Evolutionary conservation across 768 basidiomycete genomes (phyloP).

Genomic region (Boletus patriciae): DNA sequence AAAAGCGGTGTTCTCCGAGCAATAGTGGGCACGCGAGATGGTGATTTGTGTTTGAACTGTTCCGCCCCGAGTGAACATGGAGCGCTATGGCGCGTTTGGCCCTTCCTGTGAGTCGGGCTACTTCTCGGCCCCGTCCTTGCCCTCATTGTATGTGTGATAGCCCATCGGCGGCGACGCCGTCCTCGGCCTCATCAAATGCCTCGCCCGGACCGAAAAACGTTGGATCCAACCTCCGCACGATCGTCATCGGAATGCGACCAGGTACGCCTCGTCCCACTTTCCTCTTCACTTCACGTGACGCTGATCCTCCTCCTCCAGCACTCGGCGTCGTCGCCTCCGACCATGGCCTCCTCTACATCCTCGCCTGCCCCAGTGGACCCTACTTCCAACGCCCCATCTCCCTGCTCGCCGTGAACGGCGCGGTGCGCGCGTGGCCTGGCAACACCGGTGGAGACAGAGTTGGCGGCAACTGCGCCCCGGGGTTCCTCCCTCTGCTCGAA

Average conservation of each 20-base stretch:
- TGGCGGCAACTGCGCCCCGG: constrained; percentile 63
- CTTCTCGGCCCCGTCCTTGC: no score
- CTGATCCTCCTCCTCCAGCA: constrained; percentile 25
- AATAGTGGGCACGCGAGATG: no score
- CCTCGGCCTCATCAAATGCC: constrained; percentile 56
- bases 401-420: constrained; percentile 64
- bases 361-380: constrained; percentile 61
- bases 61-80: constrained; percentile 84
- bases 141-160: constrained; percentile 12
- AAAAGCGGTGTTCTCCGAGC: no score
- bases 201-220: constrained; percentile 68
- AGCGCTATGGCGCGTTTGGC: constrained; percentile 68
- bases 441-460: constrained; percentile 67
- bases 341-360: constrained; percentile 83
- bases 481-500: constrained; percentile 60
- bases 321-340: constrained; percentile 74
- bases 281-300: neutral
- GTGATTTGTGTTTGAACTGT: no score
- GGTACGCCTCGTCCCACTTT: constrained; percentile 23
- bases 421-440: constrained; percentile 80
- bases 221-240: constrained; percentile 96
- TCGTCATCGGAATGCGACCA: constrained; percentile 52
- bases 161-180: constrained; percentile 48
- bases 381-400: constrained; percentile 56
- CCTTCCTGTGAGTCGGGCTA: constrained; percentile 52